Evolutionary conservation across 805 yeast genomes (phyloP), one percentile per base, ranked within the genome.

Genomic region (Phaffomyces thermotolerans): DNA sequence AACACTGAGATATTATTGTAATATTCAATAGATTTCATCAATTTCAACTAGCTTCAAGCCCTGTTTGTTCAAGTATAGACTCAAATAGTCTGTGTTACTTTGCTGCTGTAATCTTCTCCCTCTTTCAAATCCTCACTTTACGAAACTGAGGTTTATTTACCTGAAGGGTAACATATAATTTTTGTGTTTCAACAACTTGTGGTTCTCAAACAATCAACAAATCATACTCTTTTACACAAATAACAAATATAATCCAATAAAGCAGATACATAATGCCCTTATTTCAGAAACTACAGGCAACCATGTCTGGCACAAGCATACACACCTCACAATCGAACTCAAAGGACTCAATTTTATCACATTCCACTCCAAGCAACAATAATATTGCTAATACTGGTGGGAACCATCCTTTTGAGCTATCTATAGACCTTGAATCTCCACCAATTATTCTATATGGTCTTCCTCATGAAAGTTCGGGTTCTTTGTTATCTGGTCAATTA

Each of bases 371-470:
- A 8, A 36, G 24, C 36, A 46, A 36, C 37, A 53, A 52, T 50
- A 54, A 52, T 44, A 44, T 52, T 25, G 54, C 46, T 29, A 49
- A 52, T 36, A 45, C 51, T n/a, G 52, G 48, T 6, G 31, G 43
- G 1, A 47, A 47, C 6, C 64, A 61, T 32, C 74, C 75, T 1
- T 61, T 75, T 30, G 68, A 73, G 30, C 62, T 86, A 12, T 59
- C 79, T 1, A 72, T 90, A 30, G 71, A 72, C 33, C 68, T 93
- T 20, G 99, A 93, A 59, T 82, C 95, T 2, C 98, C 98, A 1
- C 99, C 99, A 0, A 72, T 90, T 33, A 77, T 87, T 37, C 66
- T 93, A 43, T 91, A 85, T 57, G 99, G 99, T 0, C 64, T 73
- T 1, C 84, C 90, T 3, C 62, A 65, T 8, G 93, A 86, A 46